Percentiles rank a stretch among this genome's conserved stretches.
Evolutionary conservation across 768 basidiomycete species (phyloP).

Genomic region (Trametes cubensis): DNA sequence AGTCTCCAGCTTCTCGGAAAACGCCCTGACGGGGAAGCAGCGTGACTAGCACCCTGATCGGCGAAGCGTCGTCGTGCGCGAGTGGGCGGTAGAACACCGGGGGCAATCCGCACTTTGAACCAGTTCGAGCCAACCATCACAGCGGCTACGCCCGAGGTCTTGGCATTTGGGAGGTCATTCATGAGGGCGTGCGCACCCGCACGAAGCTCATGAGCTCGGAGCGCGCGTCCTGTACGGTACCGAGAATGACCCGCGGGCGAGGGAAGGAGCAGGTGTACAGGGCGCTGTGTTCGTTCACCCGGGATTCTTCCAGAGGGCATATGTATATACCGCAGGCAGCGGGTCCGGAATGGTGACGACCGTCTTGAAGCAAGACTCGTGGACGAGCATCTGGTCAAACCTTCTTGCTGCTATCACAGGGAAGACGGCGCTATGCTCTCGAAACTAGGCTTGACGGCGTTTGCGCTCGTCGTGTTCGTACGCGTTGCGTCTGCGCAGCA

Average conservation of each 20-base stretch:
- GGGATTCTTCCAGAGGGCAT: not conserved
- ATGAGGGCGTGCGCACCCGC: too few species aligned
- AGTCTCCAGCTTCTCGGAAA: not conserved
- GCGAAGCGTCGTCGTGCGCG: too few species aligned
- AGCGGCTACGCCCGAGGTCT: too few species aligned
- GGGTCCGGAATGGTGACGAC: not conserved
- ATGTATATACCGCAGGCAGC: not conserved
- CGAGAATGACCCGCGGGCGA: not conserved
- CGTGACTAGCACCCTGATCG: too few species aligned
- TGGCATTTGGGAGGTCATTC: too few species aligned
- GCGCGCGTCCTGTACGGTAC: not conserved
- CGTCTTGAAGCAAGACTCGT: not conserved
- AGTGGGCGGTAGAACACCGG: not conserved
- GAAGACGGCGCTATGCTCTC: slow-evolving; percentile 16
- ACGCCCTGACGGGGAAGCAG: too few species aligned
- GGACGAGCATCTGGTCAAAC: not conserved
- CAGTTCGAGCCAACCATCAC: not conserved
- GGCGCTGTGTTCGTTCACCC: not conserved
- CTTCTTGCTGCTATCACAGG: not conserved
- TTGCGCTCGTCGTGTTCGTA: slow-evolving; percentile 18
- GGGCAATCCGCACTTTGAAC: not conserved
- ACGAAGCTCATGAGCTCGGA: too few species aligned
- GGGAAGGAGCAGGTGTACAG: not conserved
- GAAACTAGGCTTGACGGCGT: slow-evolving; percentile 11
- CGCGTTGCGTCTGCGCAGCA: slow-evolving; percentile 21